Base-by-base conservation (phyloP, 208 protist genomes). In the Eutreptiella sp. region DNA sequence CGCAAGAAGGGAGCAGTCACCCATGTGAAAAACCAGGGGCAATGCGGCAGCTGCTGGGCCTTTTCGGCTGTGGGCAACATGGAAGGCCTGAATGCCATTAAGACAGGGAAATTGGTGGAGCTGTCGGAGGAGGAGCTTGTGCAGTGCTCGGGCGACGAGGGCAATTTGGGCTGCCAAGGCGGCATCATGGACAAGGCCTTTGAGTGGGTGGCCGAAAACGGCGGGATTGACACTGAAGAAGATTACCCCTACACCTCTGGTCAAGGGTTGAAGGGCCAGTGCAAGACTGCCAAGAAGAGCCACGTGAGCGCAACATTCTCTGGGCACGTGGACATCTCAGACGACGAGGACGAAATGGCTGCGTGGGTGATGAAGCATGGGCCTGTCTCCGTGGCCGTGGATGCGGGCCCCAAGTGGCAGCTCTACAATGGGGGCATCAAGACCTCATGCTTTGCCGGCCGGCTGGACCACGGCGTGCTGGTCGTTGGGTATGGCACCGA, bases 41-140 rank as follows among this genome's bases (percentile, higher is more conserved):
- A 64, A 38, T 98, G 93, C 76, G 94, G 93, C 65, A 92, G 84
- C 21, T 97, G 93, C 77, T 98, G 94, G 93, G 66, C 92, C 47
- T 97, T 98, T 84, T 87, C 84, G 5, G 76, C 94, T 19, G 91
- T 87, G 38, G 89, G 87, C 43, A 73, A 89, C 54, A 79, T 94
- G 35, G 92, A 97, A 69, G 77, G 85, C 4, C 66, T 73, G 52
- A 84, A 72, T 68, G 59, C 60, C 33, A 36, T 77, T 2, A 47
- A 58, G 1, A 80, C 75, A n/a, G 34, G 87, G 61, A 53, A 79
- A 16, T 73, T 94, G n/a, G 58, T 65, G 1, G 24, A 47, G 19
- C 76, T 97, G 16, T 94, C 90, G 9, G 92, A 96, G 77, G 87
- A 97, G 76, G 64, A 89, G 63, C 76, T 97, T 53, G 88, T 97